Evolutionary conservation across 768 basidiomycete species (phyloP).

Genomic region (Tricholoma saponaceum): DNA sequence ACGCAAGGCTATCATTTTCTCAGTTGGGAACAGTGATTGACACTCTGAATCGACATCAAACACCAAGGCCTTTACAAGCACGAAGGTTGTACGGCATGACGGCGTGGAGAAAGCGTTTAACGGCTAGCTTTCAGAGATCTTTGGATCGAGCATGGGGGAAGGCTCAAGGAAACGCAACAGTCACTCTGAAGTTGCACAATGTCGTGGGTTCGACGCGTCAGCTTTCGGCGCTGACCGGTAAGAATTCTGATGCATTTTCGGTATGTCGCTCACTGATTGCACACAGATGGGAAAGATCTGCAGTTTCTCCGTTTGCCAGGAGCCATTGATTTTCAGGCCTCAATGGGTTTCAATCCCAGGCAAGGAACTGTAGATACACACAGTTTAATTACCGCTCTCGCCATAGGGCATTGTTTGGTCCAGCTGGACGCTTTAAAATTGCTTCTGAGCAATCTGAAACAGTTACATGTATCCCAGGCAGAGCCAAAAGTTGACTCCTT

Average conservation of each 20-base stretch:
- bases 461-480: conserved; percentile 1
- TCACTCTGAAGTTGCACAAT: conserved; percentile 46
- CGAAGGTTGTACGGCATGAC: conserved; percentile 44
- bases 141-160: conserved; percentile 68
- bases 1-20: conserved; percentile 51
- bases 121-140: conserved; percentile 56
- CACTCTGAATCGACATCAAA: conserved; percentile 13
- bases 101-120: conserved; percentile 61
- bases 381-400: conserved; percentile 44
- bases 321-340: conserved; percentile 39
- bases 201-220: conserved; percentile 37
- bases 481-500: neutral
- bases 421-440: conserved; percentile 42
- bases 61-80: conserved; percentile 16
- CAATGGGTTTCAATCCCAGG: conserved; percentile 55
- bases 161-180: conserved; percentile 51
- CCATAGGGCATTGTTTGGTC: conserved; percentile 41
- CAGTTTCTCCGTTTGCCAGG: conserved; percentile 46
- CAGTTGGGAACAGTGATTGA: conserved; percentile 39
- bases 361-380: conserved; percentile 48
- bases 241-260: conserved; percentile 7
- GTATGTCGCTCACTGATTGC: neutral
- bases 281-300: conserved; percentile 17
- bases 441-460: conserved; percentile 21
- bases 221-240: conserved; percentile 25